Conservation (phyloP, 371 early-diverging fungal species). For the Mucor piriformis region DNA sequence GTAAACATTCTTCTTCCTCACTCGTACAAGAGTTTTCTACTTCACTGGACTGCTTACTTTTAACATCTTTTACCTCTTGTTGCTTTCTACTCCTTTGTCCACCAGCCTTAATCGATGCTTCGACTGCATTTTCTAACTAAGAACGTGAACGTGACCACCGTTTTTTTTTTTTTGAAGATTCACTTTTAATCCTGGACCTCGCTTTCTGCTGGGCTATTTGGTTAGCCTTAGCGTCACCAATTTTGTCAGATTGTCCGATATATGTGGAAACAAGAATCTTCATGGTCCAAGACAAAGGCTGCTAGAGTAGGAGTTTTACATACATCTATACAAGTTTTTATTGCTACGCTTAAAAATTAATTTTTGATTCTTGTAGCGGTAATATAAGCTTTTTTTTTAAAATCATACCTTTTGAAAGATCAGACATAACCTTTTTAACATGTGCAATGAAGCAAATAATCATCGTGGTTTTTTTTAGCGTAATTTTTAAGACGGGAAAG, state of each 20-base stretch:
- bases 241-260: too few relatives aligned
- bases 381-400: too few relatives aligned
- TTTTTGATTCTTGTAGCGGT: too few relatives aligned
- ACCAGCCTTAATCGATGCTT: slow-evolving; percentile 19
- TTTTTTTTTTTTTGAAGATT: slow-evolving; percentile 24
- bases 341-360: slow-evolving; percentile 15
- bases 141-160: slow-evolving; percentile 24
- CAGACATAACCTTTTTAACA: too few relatives aligned
- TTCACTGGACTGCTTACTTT: slow-evolving; percentile 11
- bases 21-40: slow-evolving; percentile 25
- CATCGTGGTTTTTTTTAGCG: too few relatives aligned
- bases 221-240: slow-evolving; percentile 19
- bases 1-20: slow-evolving; percentile 24
- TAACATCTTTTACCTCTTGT: slow-evolving; percentile 10
- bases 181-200: slow-evolving; percentile 27
- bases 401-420: too few relatives aligned
- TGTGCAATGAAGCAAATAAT: too few relatives aligned
- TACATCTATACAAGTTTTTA: slow-evolving; percentile 23
- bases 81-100: slow-evolving; percentile 17
- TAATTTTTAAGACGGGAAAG: too few relatives aligned
- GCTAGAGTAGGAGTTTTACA: slow-evolving; percentile 25
- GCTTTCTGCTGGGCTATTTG: slow-evolving; percentile 23
- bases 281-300: slow-evolving; percentile 29
- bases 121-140: slow-evolving; percentile 20
- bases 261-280: slow-evolving; percentile 24